Conservation (phyloP, 208 protist species). For the Leishmania tropica region DNA sequence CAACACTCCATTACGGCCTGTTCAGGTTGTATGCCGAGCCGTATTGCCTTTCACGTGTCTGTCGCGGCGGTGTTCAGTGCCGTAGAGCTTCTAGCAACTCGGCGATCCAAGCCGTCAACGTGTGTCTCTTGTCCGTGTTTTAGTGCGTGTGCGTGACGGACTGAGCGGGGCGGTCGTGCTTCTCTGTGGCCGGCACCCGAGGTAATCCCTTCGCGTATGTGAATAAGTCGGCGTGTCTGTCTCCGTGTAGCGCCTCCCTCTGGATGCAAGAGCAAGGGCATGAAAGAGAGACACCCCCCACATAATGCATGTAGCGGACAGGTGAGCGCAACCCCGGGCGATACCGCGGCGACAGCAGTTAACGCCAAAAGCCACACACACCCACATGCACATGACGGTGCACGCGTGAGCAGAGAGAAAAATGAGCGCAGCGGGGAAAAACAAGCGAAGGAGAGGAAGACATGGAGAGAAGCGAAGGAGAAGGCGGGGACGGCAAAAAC, state of each 20-base stretch:
- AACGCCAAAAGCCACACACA: neutral
- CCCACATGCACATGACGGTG: neutral
- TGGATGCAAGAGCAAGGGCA: neutral
- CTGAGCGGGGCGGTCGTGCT: neutral
- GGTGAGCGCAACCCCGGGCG: neutral
- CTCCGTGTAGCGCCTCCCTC: neutral
- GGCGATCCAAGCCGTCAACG: neutral
- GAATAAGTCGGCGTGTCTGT: neutral
- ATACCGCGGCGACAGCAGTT: neutral
- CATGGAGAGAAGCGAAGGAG: neutral
- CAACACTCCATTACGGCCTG: conserved; percentile 8
- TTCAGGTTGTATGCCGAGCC: neutral
- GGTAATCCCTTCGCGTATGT: neutral
- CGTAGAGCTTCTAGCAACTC: neutral
- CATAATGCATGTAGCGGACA: neutral
- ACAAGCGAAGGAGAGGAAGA: too few relatives aligned
- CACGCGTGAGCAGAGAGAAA: neutral
- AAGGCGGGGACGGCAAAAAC: neutral
- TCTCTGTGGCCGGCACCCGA: neutral
- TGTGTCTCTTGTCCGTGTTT: neutral
- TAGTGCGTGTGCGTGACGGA: neutral
- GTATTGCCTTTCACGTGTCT: neutral
- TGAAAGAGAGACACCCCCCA: neutral
- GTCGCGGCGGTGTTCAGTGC: neutral
- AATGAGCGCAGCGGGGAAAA: neutral